phyloP scores from a whole-genome alignment of 768 basidiomycete genomes.

The Calvatia gigantea region DNA sequence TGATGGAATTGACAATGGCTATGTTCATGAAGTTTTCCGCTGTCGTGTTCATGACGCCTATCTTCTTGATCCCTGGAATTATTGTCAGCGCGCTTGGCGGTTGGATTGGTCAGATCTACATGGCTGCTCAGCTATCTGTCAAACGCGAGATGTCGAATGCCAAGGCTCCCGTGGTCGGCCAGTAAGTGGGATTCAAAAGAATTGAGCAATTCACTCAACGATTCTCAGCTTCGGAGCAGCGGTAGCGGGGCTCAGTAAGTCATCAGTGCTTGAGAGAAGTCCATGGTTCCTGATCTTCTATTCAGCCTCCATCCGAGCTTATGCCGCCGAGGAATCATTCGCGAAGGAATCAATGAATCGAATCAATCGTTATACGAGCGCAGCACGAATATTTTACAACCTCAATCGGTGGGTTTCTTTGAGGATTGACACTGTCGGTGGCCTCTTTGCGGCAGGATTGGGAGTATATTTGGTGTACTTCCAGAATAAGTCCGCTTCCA shows the following conservation, averaged over 20 bases:
- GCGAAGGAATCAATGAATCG: conserved; percentile 42
- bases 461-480: conserved; percentile 52
- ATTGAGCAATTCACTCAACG: no score
- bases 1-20: conserved; percentile 26
- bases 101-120: conserved; percentile 39
- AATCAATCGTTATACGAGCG: conserved; percentile 50
- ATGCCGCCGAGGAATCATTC: conserved; percentile 54
- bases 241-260: conserved; percentile 50
- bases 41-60: conserved; percentile 40
- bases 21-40: conserved; percentile 41
- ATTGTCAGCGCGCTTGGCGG: conserved; percentile 39
- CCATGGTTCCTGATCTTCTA: background rate
- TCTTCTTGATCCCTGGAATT: conserved; percentile 43
- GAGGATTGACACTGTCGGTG: conserved; percentile 57
- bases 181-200: no score
- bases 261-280: background rate
- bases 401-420: conserved; percentile 45
- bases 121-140: conserved; percentile 43
- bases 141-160: conserved; percentile 45
- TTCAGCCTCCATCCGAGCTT: conserved; percentile 62
- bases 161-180: conserved; percentile 40
- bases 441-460: conserved; percentile 48
- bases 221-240: conserved; percentile 38
- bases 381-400: conserved; percentile 47
- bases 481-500: conserved; percentile 31